Conservation (phyloP, 345 rosid genomes). For the Turritis glabra region DNA sequence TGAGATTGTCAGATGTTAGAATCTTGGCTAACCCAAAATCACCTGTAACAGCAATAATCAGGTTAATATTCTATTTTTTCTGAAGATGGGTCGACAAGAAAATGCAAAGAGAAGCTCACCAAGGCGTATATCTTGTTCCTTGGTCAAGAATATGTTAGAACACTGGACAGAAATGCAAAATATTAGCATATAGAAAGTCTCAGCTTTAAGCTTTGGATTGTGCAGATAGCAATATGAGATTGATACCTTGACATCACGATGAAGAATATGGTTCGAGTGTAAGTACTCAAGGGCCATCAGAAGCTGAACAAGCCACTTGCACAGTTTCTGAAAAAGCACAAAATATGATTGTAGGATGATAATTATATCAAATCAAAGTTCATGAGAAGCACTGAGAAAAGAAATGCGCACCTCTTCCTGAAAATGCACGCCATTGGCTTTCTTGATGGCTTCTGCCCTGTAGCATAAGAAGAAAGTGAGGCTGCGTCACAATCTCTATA, state of each 20-base stretch:
- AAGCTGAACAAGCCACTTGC: slow-evolving; percentile 91
- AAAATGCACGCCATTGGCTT: slow-evolving; percentile 65
- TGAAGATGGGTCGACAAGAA: background rate
- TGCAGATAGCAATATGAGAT: background rate
- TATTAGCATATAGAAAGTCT: background rate
- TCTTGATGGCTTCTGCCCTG: slow-evolving; percentile 93
- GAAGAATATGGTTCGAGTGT: slow-evolving; percentile 81
- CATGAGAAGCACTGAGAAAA: background rate
- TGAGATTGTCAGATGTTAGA: slow-evolving; percentile 84
- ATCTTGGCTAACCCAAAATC: slow-evolving; percentile 94
- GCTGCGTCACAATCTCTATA: background rate
- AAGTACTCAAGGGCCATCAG: slow-evolving; percentile 90
- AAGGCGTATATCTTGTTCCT: slow-evolving; percentile 73
- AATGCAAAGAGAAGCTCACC: slow-evolving; percentile 49
- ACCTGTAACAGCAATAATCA: slow-evolving; percentile 50
- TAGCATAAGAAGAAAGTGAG: background rate
- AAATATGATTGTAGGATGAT: background rate
- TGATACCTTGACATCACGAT: slow-evolving; percentile 93
- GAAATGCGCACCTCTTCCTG: slow-evolving; percentile 65
- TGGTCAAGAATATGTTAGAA: slow-evolving; percentile 87
- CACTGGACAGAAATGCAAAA: slow-evolving; percentile 50
- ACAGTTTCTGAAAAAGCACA: slow-evolving; percentile 58
- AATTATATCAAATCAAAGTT: background rate
- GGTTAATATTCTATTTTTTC: slow-evolving; percentile 7
- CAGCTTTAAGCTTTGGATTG: background rate